These are phyloP conservation scores for Ceratobasidium sp. DNA, from an alignment of 1,284 basidiomycete genomes.

Conservation along the genomic window DNA sequence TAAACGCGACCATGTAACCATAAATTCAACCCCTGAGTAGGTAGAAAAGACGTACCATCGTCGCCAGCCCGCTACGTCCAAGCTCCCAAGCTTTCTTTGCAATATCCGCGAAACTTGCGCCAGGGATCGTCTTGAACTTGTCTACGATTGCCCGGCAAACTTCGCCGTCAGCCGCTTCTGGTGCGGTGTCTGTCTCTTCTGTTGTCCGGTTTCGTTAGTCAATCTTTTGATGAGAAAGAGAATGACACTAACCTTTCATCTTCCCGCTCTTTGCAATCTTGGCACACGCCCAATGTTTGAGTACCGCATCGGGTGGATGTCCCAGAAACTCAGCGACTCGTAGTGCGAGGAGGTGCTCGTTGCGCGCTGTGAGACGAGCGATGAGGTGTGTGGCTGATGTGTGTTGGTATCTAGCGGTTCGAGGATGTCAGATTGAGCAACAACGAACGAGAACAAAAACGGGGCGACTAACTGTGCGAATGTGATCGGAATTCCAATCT, in stretches of 20 bases:
- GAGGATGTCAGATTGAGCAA: conserved; percentile 24
- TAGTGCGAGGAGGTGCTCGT: conserved; percentile 91
- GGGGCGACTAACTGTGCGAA: conserved; percentile 78
- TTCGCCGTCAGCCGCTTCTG: conserved; percentile 76
- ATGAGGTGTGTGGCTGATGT: conserved; percentile 85
- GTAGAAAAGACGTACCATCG: conserved; percentile 72
- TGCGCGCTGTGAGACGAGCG: conserved; percentile 85
- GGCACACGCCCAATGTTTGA: conserved; percentile 96
- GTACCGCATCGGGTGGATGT: conserved; percentile 86
- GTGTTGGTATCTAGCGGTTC: conserved; percentile 74
- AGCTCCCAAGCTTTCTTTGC: conserved; percentile 95
- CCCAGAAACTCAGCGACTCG: conserved; percentile 88
- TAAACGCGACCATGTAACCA: not conserved
- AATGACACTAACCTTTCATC: conserved; percentile 35
- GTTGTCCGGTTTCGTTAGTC: conserved; percentile 55
- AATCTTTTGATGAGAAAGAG: too few relatives aligned
- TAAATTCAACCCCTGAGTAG: not conserved
- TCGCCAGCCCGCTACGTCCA: conserved; percentile 87
- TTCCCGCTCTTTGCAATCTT: conserved; percentile 73
- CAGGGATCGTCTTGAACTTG: conserved; percentile 79
- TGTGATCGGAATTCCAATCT: conserved; percentile 94
- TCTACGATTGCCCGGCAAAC: conserved; percentile 87
- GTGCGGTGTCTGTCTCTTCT: conserved; percentile 65
- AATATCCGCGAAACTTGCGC: conserved; percentile 94
- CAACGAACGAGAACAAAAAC: not conserved